Conservation (phyloP, 129 eudicot genomes). For the Lonicera japonica region DNA sequence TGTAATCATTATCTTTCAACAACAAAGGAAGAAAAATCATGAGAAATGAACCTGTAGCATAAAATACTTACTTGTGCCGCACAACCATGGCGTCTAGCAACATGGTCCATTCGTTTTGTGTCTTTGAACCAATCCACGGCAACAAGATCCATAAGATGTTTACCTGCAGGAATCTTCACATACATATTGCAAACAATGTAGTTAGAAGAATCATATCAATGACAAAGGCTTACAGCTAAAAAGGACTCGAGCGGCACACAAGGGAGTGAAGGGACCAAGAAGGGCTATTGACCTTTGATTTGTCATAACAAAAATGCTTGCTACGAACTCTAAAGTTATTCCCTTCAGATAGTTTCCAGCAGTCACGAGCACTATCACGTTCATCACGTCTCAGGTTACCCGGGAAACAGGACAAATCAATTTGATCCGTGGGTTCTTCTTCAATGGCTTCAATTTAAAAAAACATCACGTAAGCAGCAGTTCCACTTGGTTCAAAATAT, state of each 20-base stretch:
- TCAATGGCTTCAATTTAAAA: slow-evolving; percentile 46
- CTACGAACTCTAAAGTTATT: slow-evolving; percentile 94
- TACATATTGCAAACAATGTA: slow-evolving; percentile 16
- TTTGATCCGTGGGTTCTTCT: slow-evolving; percentile 70
- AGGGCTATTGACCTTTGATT: slow-evolving; percentile 57
- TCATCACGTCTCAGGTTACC: slow-evolving; percentile 85
- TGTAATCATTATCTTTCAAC: neutral
- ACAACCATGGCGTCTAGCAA: slow-evolving; percentile 91
- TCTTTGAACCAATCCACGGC: slow-evolving; percentile 99
- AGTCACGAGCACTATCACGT: slow-evolving; percentile 70
- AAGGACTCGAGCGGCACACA: slow-evolving; percentile 6
- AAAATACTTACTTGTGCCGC: slow-evolving; percentile 78
- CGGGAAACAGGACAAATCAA: slow-evolving; percentile 76
- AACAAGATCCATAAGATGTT: slow-evolving; percentile 97
- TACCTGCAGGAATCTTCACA: slow-evolving; percentile 74
- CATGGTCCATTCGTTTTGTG: slow-evolving; percentile 93
- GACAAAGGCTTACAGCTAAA: neutral
- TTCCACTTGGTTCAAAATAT: neutral
- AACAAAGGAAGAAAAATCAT: neutral
- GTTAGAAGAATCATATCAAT: slow-evolving; percentile 11
- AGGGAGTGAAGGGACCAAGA: slow-evolving; percentile 10
- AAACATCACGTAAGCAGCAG: slow-evolving; percentile 10
- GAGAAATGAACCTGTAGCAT: neutral
- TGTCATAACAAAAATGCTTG: slow-evolving; percentile 70
- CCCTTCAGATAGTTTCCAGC: slow-evolving; percentile 91